phyloP scores from a whole-genome alignment of 768 basidiomycete species.

The Tubosaeta sp. region DNA sequence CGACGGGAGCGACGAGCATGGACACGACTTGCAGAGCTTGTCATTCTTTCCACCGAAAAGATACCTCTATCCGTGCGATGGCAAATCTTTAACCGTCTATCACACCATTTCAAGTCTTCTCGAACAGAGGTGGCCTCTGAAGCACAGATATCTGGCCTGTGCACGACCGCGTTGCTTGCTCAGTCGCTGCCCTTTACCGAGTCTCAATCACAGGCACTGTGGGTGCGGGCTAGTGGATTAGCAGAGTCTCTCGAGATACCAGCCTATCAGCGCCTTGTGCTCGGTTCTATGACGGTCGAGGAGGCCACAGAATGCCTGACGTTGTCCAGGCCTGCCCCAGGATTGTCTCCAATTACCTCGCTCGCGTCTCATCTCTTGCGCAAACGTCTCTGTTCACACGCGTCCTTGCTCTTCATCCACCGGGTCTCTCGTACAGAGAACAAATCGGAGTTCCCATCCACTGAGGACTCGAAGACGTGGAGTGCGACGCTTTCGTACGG shows the following conservation, averaged over 20 bases:
- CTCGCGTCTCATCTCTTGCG: conserved; percentile 50
- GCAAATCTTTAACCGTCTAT: conserved; percentile 54
- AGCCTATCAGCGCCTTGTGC: conserved; percentile 52
- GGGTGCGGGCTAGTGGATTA: conserved; percentile 34
- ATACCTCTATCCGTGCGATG: conserved; percentile 36
- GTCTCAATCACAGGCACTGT: conserved; percentile 42
- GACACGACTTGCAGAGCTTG: conserved; percentile 47
- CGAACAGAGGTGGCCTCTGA: conserved; percentile 20
- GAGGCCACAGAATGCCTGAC: conserved; percentile 45
- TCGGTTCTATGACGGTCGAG: conserved; percentile 48
- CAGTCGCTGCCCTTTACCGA: conserved; percentile 36
- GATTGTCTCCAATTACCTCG: conserved; percentile 40
- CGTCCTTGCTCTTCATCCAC: conserved; percentile 52
- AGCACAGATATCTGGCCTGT: conserved; percentile 44
- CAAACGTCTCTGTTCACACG: conserved; percentile 48
- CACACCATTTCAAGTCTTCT: conserved; percentile 18
- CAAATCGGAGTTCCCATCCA: conserved; percentile 12
- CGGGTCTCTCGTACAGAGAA: conserved; percentile 30
- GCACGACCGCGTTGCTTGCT: conserved; percentile 55
- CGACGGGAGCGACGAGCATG: conserved; percentile 47
- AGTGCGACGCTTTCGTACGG: conserved; percentile 53
- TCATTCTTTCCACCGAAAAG: conserved; percentile 32
- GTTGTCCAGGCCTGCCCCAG: conserved; percentile 6
- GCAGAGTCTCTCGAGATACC: conserved; percentile 29
- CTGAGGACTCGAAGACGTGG: conserved; percentile 35